Evolutionary conservation across 352 stramenopile species (phyloP).

Genomic region (Globisporangium paddicum): DNA sequence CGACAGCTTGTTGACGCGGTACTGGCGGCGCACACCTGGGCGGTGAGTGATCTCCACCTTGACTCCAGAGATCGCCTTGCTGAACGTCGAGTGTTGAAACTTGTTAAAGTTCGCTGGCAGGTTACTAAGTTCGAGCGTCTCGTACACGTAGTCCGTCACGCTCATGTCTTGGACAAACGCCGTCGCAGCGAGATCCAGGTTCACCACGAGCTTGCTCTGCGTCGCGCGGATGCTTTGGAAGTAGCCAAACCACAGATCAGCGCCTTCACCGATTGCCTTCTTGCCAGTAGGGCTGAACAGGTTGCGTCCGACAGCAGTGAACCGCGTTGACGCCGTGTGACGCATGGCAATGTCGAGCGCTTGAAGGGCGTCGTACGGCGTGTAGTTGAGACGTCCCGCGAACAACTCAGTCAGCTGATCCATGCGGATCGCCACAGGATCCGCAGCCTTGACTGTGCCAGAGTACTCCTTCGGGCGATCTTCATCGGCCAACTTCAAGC

Average conservation of each 20-base stretch:
- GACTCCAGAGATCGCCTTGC: constrained; percentile 55
- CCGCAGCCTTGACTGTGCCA: constrained; percentile 42
- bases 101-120: constrained; percentile 29
- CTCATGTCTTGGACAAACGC: constrained; percentile 64
- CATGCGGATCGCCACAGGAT: constrained; percentile 59
- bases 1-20: constrained; percentile 66
- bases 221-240: constrained; percentile 68
- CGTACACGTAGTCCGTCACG: constrained; percentile 41
- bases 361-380: constrained; percentile 64
- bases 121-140: constrained; percentile 22
- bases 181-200: constrained; percentile 67
- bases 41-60: constrained; percentile 68
- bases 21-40: constrained; percentile 43
- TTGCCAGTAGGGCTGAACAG: constrained; percentile 37
- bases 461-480: constrained; percentile 38
- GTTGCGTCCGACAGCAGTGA: constrained; percentile 55
- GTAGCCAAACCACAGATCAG: constrained; percentile 67
- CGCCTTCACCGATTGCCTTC: constrained; percentile 52
- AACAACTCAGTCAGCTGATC: constrained; percentile 57
- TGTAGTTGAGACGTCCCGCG: constrained; percentile 58
- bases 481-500: constrained; percentile 36
- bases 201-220: constrained; percentile 60
- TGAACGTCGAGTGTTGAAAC: constrained; percentile 40
- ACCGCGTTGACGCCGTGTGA: constrained; percentile 45
- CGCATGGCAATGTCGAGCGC: constrained; percentile 66